phyloP scores from a whole-genome alignment of 768 basidiomycete genomes.

The Panaeolus papilionaceus region DNA sequence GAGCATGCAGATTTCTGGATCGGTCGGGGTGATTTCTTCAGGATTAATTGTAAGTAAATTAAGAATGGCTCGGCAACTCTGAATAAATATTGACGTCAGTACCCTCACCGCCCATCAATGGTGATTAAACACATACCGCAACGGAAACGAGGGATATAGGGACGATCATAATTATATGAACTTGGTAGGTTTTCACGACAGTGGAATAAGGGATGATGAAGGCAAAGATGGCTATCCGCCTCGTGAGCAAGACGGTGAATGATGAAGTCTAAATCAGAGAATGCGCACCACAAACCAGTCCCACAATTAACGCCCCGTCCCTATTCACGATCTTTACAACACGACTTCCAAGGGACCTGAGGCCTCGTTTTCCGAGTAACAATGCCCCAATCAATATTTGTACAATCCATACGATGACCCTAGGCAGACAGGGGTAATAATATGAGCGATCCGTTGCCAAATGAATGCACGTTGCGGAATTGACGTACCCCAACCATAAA shows the following conservation, averaged over 20 bases:
- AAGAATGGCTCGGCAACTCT: background rate
- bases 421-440: background rate
- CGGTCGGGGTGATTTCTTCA: background rate
- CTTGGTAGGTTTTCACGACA: background rate
- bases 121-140: background rate
- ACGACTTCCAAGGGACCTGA: background rate
- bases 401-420: slow-evolving; percentile 5
- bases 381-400: background rate
- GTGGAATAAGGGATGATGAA: background rate
- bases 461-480: background rate
- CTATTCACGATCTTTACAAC: slow-evolving; percentile 5
- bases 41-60: slow-evolving; percentile 1
- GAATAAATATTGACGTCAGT: background rate
- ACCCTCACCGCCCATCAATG: background rate
- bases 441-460: background rate
- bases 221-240: background rate
- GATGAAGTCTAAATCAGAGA: background rate
- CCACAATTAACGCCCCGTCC: background rate
- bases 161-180: background rate
- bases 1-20: background rate
- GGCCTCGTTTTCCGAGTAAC: slow-evolving; percentile 1
- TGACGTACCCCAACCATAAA: slow-evolving; percentile 7
- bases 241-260: background rate
- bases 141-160: background rate
- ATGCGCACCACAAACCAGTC: background rate